Evolutionary conservation across 2,329 filamentous ascomycete genomes (phyloP).

Genomic region (Ophiostoma perfectum): DNA sequence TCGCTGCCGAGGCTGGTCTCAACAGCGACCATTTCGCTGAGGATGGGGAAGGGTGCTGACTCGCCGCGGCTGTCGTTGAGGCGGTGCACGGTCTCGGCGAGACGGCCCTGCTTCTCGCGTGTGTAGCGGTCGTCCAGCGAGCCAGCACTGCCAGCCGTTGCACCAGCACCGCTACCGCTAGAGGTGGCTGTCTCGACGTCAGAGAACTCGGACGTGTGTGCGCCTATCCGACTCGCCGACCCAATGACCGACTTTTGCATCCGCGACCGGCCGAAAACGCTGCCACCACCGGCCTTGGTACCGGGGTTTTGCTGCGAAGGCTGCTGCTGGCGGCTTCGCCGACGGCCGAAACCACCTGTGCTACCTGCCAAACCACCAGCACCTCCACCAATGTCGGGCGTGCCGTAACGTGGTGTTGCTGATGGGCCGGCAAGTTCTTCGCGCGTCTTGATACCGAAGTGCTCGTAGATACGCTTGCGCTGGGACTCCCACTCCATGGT

Average conservation of each 20-base stretch:
- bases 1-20: constrained; percentile 50
- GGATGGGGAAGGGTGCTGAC: constrained; percentile 61
- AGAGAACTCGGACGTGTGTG: constrained; percentile 60
- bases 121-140: constrained; percentile 68
- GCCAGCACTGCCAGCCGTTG: constrained; percentile 24
- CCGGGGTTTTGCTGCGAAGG: constrained; percentile 29
- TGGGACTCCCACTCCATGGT: constrained; percentile 95
- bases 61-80: constrained; percentile 71
- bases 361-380: constrained; percentile 34
- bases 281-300: constrained; percentile 35
- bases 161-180: constrained; percentile 14
- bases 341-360: constrained; percentile 53
- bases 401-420: constrained; percentile 22
- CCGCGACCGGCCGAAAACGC: constrained; percentile 59
- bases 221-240: constrained; percentile 62
- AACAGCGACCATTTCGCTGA: constrained; percentile 69
- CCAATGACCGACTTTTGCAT: constrained; percentile 85
- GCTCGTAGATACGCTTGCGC: constrained; percentile 86
- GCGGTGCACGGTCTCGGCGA: constrained; percentile 70
- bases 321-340: constrained; percentile 36
- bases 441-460: constrained; percentile 76
- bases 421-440: constrained; percentile 39
- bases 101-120: constrained; percentile 77
- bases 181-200: constrained; percentile 58
- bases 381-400: constrained; percentile 20